These are phyloP conservation scores for Metschnikowia noctiluminum DNA, from an alignment of 805 yeast genomes.

Conservation along the genomic window DNA sequence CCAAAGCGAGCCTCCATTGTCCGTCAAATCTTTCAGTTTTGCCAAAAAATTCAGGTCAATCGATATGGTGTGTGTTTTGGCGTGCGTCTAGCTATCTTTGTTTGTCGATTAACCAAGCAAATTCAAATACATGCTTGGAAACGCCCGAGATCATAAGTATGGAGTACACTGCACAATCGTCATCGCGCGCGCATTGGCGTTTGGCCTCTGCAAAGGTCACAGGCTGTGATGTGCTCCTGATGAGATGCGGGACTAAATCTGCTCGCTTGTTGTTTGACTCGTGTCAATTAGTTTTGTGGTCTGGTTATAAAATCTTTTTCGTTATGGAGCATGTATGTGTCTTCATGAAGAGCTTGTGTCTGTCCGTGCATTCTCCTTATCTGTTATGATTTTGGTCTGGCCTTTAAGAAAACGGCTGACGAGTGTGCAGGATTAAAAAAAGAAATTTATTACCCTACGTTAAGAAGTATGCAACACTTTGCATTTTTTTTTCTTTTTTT, in stretches of 20 bases:
- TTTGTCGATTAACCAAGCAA: not conserved
- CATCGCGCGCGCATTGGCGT: slow-evolving; percentile 14
- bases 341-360: no score
- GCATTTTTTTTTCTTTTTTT: slow-evolving; percentile 9
- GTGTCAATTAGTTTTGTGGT: not conserved
- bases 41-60: not conserved
- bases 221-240: slow-evolving; percentile 7
- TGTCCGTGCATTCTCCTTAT: not conserved
- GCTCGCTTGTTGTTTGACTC: not conserved
- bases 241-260: slow-evolving; percentile 4
- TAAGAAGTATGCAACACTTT: slow-evolving; percentile 14
- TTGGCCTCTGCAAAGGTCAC: slow-evolving; percentile 13
- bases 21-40: not conserved
- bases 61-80: not conserved
- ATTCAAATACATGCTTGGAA: not conserved
- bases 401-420: not conserved
- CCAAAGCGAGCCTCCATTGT: not conserved
- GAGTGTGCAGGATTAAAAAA: slow-evolving; percentile 15
- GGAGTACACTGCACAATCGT: slow-evolving; percentile 13
- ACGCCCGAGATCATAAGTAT: slow-evolving; percentile 5
- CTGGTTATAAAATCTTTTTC: not conserved
- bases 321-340: no score
- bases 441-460: slow-evolving; percentile 14
- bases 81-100: not conserved
- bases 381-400: not conserved